These are phyloP conservation scores for Eleusine coracana DNA, from an alignment of 176 grass and related monocot genomes.

Conservation along the genomic window DNA sequence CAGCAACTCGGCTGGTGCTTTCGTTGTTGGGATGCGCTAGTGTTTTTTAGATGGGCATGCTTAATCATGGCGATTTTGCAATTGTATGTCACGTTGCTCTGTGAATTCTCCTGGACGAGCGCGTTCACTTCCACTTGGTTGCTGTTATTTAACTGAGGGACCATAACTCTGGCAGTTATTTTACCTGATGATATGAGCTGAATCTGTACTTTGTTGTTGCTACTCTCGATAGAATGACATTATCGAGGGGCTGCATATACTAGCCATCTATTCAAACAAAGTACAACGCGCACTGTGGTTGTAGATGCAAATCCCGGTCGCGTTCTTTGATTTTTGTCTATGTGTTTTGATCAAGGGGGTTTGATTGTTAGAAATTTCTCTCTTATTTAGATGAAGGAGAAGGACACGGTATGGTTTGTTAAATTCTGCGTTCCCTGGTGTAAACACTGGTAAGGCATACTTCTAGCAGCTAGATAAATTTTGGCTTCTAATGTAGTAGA, in stretches of 20 bases:
- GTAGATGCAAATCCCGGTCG: not conserved
- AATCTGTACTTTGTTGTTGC: not conserved
- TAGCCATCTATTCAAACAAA: not conserved
- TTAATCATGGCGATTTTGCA: not conserved
- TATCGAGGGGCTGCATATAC: not conserved
- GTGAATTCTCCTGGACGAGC: not conserved
- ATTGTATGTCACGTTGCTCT: not conserved
- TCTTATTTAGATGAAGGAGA: constrained; percentile 79
- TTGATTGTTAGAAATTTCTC: constrained; percentile 15
- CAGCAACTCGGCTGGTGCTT: not conserved
- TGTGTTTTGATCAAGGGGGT: not conserved
- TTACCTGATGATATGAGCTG: not conserved
- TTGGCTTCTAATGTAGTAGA: constrained; percentile 6
- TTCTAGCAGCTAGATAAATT: constrained; percentile 6
- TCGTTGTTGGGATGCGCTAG: not conserved
- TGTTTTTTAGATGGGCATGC: not conserved
- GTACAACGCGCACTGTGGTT: not conserved
- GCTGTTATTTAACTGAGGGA: not conserved
- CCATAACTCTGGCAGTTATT: not conserved
- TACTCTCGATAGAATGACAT: not conserved
- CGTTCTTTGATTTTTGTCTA: not conserved
- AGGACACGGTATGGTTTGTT: constrained; percentile 89
- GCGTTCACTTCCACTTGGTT: not conserved
- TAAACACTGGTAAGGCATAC: constrained; percentile 82
- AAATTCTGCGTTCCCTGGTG: constrained; percentile 92